Conservation (phyloP, 257 asterid species). For the Solanum bulbocastanum region DNA sequence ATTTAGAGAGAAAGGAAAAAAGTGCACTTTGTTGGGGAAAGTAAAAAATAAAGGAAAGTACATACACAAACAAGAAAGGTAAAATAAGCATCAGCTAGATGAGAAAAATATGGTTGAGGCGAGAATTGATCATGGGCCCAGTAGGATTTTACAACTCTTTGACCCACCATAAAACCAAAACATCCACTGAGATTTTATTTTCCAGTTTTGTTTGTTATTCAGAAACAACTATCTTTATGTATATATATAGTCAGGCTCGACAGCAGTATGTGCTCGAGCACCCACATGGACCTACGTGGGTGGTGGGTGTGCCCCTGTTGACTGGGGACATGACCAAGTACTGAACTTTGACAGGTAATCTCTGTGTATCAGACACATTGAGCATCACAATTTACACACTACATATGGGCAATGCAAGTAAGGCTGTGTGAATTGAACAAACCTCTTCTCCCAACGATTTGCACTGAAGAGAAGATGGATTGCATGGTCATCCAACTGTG, state of each 20-base stretch:
- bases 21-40: neutral
- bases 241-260: neutral
- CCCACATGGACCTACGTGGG: neutral
- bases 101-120: neutral
- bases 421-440: neutral
- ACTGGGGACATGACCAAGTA: neutral
- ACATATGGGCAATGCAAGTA: neutral
- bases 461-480: slow-evolving; percentile 94
- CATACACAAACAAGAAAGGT: neutral
- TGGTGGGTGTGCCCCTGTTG: neutral
- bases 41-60: neutral
- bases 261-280: neutral
- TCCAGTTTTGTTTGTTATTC: neutral
- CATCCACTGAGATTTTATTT: neutral
- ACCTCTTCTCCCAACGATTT: slow-evolving; percentile 98
- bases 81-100: neutral
- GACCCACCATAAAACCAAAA: neutral
- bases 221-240: neutral
- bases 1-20: neutral
- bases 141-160: neutral
- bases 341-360: neutral
- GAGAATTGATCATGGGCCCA: neutral
- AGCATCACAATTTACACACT: neutral
- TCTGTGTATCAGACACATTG: neutral
- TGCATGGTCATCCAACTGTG: slow-evolving; percentile 78